Evolutionary conservation across 192 early-diverging fungal genomes (phyloP).

Genomic region (Cetraspora pellucida): DNA sequence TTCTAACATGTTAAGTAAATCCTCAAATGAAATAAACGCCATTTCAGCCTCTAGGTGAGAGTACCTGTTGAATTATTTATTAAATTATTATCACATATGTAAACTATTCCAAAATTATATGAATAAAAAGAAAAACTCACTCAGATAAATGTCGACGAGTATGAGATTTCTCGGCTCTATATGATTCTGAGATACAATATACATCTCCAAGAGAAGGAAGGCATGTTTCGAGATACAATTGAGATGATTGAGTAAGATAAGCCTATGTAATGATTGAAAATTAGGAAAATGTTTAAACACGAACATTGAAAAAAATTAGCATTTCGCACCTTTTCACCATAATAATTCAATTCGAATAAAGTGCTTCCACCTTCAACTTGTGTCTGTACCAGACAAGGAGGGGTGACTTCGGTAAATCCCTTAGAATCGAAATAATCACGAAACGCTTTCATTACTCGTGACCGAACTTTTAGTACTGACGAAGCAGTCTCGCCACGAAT

Average conservation of each 20-base stretch:
- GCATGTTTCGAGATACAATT: slow-evolving; percentile 97
- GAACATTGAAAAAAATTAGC: background rate
- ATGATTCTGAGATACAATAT: slow-evolving; percentile 95
- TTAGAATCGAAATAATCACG: slow-evolving; percentile 88
- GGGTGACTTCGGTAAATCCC: slow-evolving; percentile 87
- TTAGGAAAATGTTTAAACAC: slow-evolving; percentile 29
- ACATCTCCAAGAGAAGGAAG: slow-evolving; percentile 95
- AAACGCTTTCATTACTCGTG: slow-evolving; percentile 89
- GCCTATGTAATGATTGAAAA: slow-evolving; percentile 51
- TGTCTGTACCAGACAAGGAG: slow-evolving; percentile 99
- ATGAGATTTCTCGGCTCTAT: slow-evolving; percentile 96
- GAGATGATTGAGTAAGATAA: slow-evolving; percentile 98
- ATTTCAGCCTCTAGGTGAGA: slow-evolving; percentile 97
- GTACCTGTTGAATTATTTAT: slow-evolving; percentile 46
- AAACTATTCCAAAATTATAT: background rate
- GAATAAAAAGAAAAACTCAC: slow-evolving; percentile 25
- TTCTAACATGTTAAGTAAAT: slow-evolving; percentile 85
- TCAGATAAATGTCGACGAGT: slow-evolving; percentile 96
- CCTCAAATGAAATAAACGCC: slow-evolving; percentile 91
- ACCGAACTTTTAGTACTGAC: slow-evolving; percentile 82
- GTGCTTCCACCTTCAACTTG: slow-evolving; percentile 98
- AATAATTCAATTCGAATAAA: slow-evolving; percentile 94
- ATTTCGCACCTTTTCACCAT: slow-evolving; percentile 76
- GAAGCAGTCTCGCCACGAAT: slow-evolving; percentile 92
- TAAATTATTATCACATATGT: slow-evolving; percentile 5